Evolutionary conservation across 2,329 filamentous ascomycete genomes (phyloP), one percentile per base, ranked within the genome.

Genomic region (Ceratocystis cacaofunesta): DNA sequence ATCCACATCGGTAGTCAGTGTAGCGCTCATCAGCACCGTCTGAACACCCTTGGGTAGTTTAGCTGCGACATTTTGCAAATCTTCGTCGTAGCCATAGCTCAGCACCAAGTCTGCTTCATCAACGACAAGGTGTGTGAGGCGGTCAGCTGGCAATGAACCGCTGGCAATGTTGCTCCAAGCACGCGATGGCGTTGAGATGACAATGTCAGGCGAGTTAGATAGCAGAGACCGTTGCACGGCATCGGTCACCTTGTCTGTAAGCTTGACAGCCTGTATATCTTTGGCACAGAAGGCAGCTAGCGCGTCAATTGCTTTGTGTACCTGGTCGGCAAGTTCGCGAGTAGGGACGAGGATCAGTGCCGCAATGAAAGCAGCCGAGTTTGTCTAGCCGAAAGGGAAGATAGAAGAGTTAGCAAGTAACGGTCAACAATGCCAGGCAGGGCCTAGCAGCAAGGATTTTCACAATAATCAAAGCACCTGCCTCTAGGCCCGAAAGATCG

Each of bases 51-150:
- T 89, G 0, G 92, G 92, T 25, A 97, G 79, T 1, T 85, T 82
- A 70, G 87, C 85, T 0, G 91, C 82, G 43, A 99, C 80, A 70
- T 84, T 87, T 71, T 91, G 84, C 68, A 99, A 81, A 71, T 97
- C 94, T 67, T 95, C 89, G 66, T 92, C 87, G 73, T 96, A 96
- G 61, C 92, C 94, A 72, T 97, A 99, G 3, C 90, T 95, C 66
- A 97, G 79, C 5, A 99, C 88, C 68, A 99, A 76, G 72, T 99
- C 94, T 2, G 92, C 92, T 77, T 99, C 94, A 73, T 99, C 94
- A 64, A 99, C 85, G 0, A 97, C 89, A 17, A 97, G 77, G 69
- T 91, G 85, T 41, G 84, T 82, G 25, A 99, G 79, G 61, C 83
- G 81, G 17, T 86, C 82, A 41, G 95, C 77, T 0, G 85, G 84